These are phyloP conservation scores for Schizophyllum amplum DNA, from an alignment of 1,284 basidiomycete genomes.

Conservation along the genomic window DNA sequence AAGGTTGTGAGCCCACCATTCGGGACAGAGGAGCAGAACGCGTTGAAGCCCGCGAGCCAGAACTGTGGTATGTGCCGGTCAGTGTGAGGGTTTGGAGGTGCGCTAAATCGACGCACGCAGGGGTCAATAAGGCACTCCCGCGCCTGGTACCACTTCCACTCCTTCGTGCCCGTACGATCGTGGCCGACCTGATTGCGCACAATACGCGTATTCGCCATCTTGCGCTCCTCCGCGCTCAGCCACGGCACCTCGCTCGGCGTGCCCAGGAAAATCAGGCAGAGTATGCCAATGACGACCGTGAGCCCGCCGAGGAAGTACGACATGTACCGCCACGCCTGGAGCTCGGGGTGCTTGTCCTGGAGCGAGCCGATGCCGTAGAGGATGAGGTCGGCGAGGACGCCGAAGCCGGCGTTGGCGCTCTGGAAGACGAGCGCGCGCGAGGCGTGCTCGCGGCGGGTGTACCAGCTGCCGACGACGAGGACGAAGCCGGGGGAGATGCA, in stretches of 20 bases:
- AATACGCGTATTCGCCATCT: slow-evolving; percentile 12
- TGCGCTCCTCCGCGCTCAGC: slow-evolving; percentile 10
- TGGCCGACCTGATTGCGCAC: slow-evolving; percentile 10
- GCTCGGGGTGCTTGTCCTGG: neutral
- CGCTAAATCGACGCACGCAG: slow-evolving; percentile 2
- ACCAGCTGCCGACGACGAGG: slow-evolving; percentile 14
- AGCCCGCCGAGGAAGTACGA: slow-evolving; percentile 14
- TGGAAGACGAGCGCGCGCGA: slow-evolving; percentile 14
- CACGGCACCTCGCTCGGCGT: slow-evolving; percentile 14
- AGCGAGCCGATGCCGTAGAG: neutral
- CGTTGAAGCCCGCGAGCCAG: slow-evolving; percentile 2
- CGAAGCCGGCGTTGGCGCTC: slow-evolving; percentile 7
- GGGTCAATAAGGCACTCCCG: slow-evolving; percentile 12
- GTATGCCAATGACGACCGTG: slow-evolving; percentile 10
- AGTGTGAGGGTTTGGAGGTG: neutral
- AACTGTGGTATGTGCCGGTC: slow-evolving; percentile 3
- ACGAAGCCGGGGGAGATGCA: slow-evolving; percentile 15
- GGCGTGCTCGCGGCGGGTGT: slow-evolving; percentile 10
- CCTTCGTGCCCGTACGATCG: slow-evolving; percentile 10
- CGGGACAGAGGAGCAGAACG: slow-evolving; percentile 12
- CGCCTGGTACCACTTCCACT: slow-evolving; percentile 15
- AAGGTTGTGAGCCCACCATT: slow-evolving; percentile 14
- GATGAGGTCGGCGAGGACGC: slow-evolving; percentile 3
- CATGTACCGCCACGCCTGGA: slow-evolving; percentile 11
- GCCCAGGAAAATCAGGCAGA: slow-evolving; percentile 12